Evolutionary conservation across 371 early-diverging fungal species (phyloP).

Genomic region (Capniomyces stellatus): DNA sequence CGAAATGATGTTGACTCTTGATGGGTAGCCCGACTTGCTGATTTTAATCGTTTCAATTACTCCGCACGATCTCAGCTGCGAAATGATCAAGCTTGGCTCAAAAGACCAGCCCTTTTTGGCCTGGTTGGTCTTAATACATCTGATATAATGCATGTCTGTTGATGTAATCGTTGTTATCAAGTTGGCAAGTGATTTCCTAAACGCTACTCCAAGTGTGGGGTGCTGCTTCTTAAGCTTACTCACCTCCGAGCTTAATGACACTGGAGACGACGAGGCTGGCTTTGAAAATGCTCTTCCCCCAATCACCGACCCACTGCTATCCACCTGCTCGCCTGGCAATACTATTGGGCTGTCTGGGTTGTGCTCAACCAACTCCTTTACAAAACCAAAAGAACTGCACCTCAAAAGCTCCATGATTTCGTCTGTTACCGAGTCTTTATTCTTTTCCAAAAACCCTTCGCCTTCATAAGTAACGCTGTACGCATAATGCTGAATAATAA

Average conservation of each 20-base stretch:
- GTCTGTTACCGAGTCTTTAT: conserved; percentile 97
- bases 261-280: too few species aligned
- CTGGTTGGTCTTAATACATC: conserved; percentile 95
- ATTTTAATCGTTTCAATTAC: conserved; percentile 99
- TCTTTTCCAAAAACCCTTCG: conserved; percentile 96
- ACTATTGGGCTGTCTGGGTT: neutral
- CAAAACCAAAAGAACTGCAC: conserved; percentile 16
- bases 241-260: too few species aligned
- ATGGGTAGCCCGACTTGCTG: conserved; percentile 96
- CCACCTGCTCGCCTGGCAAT: neutral
- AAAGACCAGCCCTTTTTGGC: conserved; percentile 73
- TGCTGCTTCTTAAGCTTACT: conserved; percentile 22
- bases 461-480: conserved; percentile 77
- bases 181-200: conserved; percentile 65
- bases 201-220: conserved; percentile 67
- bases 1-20: conserved; percentile 76
- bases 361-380: neutral
- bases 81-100: conserved; percentile 78
- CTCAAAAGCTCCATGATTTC: conserved; percentile 46
- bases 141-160: conserved; percentile 91
- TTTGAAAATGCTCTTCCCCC: neutral
- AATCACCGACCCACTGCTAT: neutral
- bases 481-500: conserved; percentile 85
- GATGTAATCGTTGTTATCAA: conserved; percentile 86
- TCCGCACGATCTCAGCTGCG: conserved; percentile 97